These are phyloP conservation scores for Aspergillus proliferans DNA, from an alignment of 2,329 filamentous ascomycete species.

Conservation along the genomic window DNA sequence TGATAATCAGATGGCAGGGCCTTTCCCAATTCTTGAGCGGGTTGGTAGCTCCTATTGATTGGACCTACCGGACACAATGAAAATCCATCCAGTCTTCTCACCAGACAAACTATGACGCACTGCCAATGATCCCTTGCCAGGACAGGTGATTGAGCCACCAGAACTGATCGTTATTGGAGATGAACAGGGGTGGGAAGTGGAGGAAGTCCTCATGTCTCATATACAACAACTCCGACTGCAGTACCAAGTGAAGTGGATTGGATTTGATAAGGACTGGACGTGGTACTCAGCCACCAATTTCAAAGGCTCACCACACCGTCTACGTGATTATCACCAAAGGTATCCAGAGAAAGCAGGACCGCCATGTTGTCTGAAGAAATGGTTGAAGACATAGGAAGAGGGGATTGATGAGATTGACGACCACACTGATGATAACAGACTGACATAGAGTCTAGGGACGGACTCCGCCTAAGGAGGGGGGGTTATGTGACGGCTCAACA, in stretches of 20 bases:
- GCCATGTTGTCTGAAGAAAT: slow-evolving; percentile 1
- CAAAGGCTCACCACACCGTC: slow-evolving; percentile 1
- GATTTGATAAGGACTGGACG: slow-evolving; percentile 1
- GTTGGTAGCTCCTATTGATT: neutral
- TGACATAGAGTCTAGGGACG: neutral
- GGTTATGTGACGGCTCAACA: too few relatives aligned
- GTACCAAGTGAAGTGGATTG: slow-evolving; percentile 7
- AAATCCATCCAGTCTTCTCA: neutral
- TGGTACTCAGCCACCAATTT: slow-evolving; percentile 8
- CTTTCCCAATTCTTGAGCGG: neutral
- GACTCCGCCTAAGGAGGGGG: neutral
- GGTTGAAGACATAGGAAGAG: neutral
- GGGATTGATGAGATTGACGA: neutral
- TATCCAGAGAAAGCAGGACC: slow-evolving; percentile 5
- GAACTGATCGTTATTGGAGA: neutral
- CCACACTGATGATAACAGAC: neutral
- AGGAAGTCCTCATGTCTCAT: slow-evolving; percentile 2
- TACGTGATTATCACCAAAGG: slow-evolving; percentile 2
- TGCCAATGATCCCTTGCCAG: neutral
- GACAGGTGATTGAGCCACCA: neutral
- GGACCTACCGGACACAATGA: neutral
- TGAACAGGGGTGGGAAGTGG: slow-evolving; percentile 5
- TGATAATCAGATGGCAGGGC: neutral
- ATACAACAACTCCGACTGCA: slow-evolving; percentile 1
- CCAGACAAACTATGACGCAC: neutral